These are phyloP conservation scores for Oryza glaberrima DNA, from an alignment of 176 grass and related monocot genomes.

Conservation along the genomic window DNA sequence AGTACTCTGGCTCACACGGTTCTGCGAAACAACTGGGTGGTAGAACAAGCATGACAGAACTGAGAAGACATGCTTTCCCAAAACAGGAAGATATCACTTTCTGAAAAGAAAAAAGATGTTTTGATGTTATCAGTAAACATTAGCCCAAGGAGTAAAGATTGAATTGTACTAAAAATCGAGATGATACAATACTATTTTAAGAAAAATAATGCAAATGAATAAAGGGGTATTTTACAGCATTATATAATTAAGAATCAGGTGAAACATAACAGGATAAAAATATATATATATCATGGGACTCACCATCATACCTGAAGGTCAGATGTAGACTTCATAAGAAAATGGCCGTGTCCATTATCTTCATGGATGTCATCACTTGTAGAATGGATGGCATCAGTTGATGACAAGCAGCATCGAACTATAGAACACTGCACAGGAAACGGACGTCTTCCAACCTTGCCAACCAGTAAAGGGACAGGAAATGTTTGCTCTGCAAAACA, in stretches of 20 bases:
- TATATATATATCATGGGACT: slow-evolving; percentile 55
- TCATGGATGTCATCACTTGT: slow-evolving; percentile 23
- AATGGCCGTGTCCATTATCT: slow-evolving; percentile 34
- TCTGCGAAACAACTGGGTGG: slow-evolving; percentile 76
- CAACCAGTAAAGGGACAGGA: slow-evolving; percentile 7
- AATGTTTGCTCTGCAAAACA: slow-evolving; percentile 33
- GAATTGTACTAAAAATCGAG: neutral
- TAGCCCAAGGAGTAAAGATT: neutral
- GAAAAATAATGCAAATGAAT: neutral
- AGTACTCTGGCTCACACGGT: slow-evolving; percentile 71
- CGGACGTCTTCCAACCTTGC: slow-evolving; percentile 26
- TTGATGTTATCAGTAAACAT: neutral
- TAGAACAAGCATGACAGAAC: slow-evolving; percentile 47
- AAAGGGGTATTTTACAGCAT: neutral
- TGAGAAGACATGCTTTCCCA: slow-evolving; percentile 49
- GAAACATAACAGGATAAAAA: neutral
- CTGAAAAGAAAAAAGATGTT: slow-evolving; percentile 40
- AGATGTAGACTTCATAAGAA: slow-evolving; percentile 48
- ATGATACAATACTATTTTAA: neutral
- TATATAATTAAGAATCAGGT: neutral
- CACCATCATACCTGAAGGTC: slow-evolving; percentile 99
- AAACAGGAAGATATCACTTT: slow-evolving; percentile 46
- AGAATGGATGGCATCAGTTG: neutral
- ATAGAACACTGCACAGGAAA: neutral
- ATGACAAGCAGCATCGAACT: slow-evolving; percentile 27